Base-by-base conservation (phyloP, 257 asterid species). In the Nicotiana knightiana region DNA sequence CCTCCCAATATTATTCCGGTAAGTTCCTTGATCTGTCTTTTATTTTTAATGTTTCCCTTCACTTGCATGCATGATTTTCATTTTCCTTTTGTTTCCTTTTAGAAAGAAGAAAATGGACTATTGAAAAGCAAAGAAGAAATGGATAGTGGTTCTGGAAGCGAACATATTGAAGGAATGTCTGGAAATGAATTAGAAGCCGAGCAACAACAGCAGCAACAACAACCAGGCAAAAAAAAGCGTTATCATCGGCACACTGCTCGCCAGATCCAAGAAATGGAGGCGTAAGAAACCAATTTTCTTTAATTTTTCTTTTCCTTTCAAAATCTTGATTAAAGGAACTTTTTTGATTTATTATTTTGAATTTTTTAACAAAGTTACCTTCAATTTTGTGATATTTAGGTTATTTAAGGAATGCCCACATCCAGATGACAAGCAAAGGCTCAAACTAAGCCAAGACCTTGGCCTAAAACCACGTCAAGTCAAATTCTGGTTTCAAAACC, bases 221-320 rank as follows among this genome's bases (percentile, higher is more conserved):
- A 76, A 3, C 88, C 59, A 30, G 5, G 84, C 9, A 94, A 94
- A 88, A 94, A 90, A 81, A 94, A 96, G 81, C 98, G 97, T 66
- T 96, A 96, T 87, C 99, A 96, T 70, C 90, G 99, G 24, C 99
- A 96, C 89, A 96, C 97, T 0, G 87, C 97, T 13, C 90, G 90
- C 13, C 99, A 96, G 93, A 96, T 96, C 95, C 98, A 96, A 85
- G 97, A 96, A 89, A 93, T 96, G 99, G 99, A 96, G 85, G 81
- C 92, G 99, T 95, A 81, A 0, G 88, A 26, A 33, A 35, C 18
- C 67, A 18, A 48, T 61, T 46, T 24, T 53, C 13, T 13, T 63
- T 62, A 10, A 4, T 8, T 5, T 5, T 1, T 26, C 1, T 67
- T 28, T 70, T 33, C 32, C 0, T 15, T 5, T 54, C 18, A 75